Percentiles rank a stretch among this genome's conserved stretches.
phyloP scores from a whole-genome alignment of 805 yeast species.

The Wickerhamiella nectarea region DNA sequence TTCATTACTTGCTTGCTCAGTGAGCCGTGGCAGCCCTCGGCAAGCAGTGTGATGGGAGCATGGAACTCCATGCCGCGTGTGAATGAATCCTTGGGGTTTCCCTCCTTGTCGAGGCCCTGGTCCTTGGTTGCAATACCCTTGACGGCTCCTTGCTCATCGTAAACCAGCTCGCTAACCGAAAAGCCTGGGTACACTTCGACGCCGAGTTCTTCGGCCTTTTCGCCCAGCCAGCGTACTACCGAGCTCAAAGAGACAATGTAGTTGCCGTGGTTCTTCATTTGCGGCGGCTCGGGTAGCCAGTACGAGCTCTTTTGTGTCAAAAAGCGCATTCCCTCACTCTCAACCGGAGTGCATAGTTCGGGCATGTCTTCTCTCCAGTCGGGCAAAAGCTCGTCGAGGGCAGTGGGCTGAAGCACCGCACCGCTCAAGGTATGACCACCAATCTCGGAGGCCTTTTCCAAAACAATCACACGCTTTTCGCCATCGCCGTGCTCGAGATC shows the following conservation, averaged over 20 bases:
- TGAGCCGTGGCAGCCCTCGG: slow-evolving; percentile 99
- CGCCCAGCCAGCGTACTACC: slow-evolving; percentile 70
- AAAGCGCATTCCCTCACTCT: slow-evolving; percentile 59
- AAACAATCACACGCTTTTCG: slow-evolving; percentile 67
- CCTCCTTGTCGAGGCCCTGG: slow-evolving; percentile 66
- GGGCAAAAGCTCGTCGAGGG: slow-evolving; percentile 74
- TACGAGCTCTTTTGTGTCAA: slow-evolving; percentile 46
- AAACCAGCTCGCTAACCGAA: slow-evolving; percentile 67
- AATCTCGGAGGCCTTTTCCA: slow-evolving; percentile 87
- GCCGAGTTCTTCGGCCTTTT: slow-evolving; percentile 82
- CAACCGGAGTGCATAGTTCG: slow-evolving; percentile 60
- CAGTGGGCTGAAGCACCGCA: slow-evolving; percentile 84
- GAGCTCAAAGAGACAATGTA: slow-evolving; percentile 73
- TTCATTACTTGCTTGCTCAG: slow-evolving; percentile 63
- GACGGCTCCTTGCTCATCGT: slow-evolving; percentile 43
- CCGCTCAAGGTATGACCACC: slow-evolving; percentile 91
- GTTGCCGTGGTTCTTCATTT: slow-evolving; percentile 70
- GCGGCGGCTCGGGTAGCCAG: slow-evolving; percentile 88
- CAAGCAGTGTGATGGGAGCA: slow-evolving; percentile 75
- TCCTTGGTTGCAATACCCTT: slow-evolving; percentile 91
- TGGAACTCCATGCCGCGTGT: slow-evolving; percentile 97
- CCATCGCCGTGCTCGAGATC: slow-evolving; percentile 51
- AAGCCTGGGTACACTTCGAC: slow-evolving; percentile 90
- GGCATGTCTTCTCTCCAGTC: slow-evolving; percentile 33
- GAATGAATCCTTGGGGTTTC: slow-evolving; percentile 66